phyloP scores from a whole-genome alignment of 495 filamentous ascomycete genomes.

The Podospora sp. region DNA sequence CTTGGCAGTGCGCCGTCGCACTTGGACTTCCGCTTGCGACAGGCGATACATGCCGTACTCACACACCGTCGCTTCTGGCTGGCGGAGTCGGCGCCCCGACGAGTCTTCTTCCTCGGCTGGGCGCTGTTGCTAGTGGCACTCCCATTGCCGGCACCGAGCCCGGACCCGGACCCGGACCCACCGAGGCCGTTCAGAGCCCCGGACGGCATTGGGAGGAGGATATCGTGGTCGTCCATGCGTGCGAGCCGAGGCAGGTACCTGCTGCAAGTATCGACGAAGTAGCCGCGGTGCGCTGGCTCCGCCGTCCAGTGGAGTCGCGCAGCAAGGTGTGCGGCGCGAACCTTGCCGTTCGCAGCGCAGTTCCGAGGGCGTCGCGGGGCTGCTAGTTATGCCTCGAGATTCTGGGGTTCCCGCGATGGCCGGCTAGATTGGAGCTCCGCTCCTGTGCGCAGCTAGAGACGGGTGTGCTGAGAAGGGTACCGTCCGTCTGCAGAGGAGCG shows the following conservation, averaged over 20 bases:
- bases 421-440: not conserved
- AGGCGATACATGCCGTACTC: constrained; percentile 91
- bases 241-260: not conserved
- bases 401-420: not conserved
- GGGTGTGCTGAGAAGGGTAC: not conserved
- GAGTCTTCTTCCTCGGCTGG: constrained; percentile 52
- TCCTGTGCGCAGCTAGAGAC: not conserved
- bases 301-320: constrained; percentile 5
- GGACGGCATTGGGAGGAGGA: not conserved
- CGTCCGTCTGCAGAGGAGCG: not conserved
- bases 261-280: not conserved
- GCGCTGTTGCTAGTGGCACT: not conserved
- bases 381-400: not conserved
- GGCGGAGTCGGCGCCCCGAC: constrained; percentile 51
- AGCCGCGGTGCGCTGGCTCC: not conserved
- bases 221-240: constrained; percentile 12
- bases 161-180: not conserved
- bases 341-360: not conserved
- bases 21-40: constrained; percentile 88
- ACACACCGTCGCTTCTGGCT: constrained; percentile 82
- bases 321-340: not conserved
- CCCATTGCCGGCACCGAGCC: not conserved
- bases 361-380: not conserved
- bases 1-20: constrained; percentile 92
- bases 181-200: constrained; percentile 3